These are phyloP conservation scores for Handroanthus guayacan DNA, from an alignment of 257 asterid genomes.

Conservation along the genomic window DNA sequence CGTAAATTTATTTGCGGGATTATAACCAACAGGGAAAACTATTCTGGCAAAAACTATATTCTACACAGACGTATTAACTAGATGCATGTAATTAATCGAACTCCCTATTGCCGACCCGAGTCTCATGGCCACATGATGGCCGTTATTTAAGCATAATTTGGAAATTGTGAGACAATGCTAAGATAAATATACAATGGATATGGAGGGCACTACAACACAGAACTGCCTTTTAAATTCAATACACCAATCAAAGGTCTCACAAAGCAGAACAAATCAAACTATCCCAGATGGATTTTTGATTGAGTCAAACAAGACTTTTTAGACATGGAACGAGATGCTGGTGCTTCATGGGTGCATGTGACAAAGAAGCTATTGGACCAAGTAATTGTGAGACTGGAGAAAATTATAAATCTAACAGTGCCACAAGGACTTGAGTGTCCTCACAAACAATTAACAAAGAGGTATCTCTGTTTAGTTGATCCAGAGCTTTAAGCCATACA, in stretches of 20 bases:
- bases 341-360: neutral
- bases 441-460: neutral
- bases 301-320: neutral
- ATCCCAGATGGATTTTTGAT: neutral
- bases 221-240: neutral
- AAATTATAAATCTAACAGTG: neutral
- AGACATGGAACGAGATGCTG: neutral
- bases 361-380: neutral
- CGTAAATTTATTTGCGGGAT: neutral
- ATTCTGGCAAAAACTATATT: neutral
- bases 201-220: neutral
- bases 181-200: neutral
- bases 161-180: neutral
- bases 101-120: neutral
- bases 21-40: neutral
- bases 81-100: conserved; percentile 15
- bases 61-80: neutral
- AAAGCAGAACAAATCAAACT: neutral
- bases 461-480: neutral
- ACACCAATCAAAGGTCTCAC: neutral
- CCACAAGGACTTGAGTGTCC: neutral
- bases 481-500: neutral
- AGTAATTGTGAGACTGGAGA: neutral
- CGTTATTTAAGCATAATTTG: neutral
- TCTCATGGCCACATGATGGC: neutral